phyloP scores from a whole-genome alignment of 2,329 filamentous ascomycete species.

The Sporothrix euskadiensis region DNA sequence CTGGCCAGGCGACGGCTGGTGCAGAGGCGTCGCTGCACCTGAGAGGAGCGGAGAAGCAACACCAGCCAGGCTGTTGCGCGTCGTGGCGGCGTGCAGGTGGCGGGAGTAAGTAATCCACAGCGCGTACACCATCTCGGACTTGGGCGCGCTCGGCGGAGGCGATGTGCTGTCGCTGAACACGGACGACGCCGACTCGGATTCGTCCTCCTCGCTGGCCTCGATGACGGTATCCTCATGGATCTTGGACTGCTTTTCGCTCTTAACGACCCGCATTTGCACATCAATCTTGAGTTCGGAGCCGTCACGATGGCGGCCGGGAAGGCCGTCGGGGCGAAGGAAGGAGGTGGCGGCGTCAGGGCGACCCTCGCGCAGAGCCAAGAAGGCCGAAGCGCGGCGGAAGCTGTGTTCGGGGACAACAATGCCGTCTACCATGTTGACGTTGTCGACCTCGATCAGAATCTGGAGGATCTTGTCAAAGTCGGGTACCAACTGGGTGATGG shows the following conservation, averaged over 20 bases:
- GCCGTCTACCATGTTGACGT: slow-evolving; percentile 81
- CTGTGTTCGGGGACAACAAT: slow-evolving; percentile 96
- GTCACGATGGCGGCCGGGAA: slow-evolving; percentile 84
- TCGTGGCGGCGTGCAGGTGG: slow-evolving; percentile 70
- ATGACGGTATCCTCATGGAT: slow-evolving; percentile 65
- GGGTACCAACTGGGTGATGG: slow-evolving; percentile 79
- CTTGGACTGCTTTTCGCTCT: slow-evolving; percentile 71
- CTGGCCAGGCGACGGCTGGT: slow-evolving; percentile 77
- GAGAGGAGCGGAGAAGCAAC: slow-evolving; percentile 64
- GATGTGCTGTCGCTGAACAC: slow-evolving; percentile 32
- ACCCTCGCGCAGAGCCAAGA: slow-evolving; percentile 80
- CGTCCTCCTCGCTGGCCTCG: slow-evolving; percentile 56
- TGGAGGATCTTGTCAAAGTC: slow-evolving; percentile 81
- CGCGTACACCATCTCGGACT: slow-evolving; percentile 84
- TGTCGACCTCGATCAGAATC: slow-evolving; percentile 83
- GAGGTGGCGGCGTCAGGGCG: slow-evolving; percentile 74
- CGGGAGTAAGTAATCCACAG: slow-evolving; percentile 97
- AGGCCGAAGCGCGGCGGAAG: slow-evolving; percentile 83
- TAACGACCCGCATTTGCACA: slow-evolving; percentile 93
- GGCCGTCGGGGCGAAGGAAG: slow-evolving; percentile 80
- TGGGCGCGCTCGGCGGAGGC: slow-evolving; percentile 39
- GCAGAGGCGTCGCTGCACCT: slow-evolving; percentile 68
- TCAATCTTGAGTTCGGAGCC: slow-evolving; percentile 91
- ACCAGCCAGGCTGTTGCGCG: slow-evolving; percentile 56
- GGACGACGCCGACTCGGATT: slow-evolving; percentile 36